These are phyloP conservation scores for Aspergillus pseudoviridinutans DNA, from an alignment of 2,329 filamentous ascomycete genomes.

Conservation along the genomic window DNA sequence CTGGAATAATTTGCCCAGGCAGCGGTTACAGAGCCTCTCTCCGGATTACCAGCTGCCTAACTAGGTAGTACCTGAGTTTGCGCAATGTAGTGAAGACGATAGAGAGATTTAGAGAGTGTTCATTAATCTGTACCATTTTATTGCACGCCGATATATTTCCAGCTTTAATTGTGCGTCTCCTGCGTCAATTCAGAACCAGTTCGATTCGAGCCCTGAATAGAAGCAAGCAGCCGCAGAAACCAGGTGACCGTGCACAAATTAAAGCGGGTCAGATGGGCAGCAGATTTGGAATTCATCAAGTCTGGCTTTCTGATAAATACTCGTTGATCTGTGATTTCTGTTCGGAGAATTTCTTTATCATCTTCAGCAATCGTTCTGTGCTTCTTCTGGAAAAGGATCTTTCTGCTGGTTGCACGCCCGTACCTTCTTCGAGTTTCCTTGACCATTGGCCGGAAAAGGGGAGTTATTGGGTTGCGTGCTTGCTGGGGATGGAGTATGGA, in stretches of 20 bases:
- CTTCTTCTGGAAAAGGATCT: neutral
- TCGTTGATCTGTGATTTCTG: neutral
- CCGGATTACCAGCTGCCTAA: neutral
- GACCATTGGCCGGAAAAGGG: neutral
- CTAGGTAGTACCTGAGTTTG: neutral
- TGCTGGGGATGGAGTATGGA: neutral
- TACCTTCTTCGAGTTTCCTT: neutral
- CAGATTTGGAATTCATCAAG: neutral
- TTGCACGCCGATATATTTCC: neutral
- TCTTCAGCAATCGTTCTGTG: neutral
- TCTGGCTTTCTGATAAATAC: neutral
- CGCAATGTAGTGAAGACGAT: neutral
- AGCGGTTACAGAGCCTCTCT: neutral
- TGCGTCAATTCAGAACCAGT: neutral
- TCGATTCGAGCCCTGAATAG: neutral
- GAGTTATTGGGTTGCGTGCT: neutral
- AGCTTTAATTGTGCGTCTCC: no score
- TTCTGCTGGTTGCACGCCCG: neutral
- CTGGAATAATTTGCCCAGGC: neutral
- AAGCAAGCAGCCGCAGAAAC: neutral
- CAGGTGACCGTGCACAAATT: neutral
- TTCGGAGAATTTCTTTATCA: neutral
- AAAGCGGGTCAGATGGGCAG: neutral
- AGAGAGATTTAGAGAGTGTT: neutral
- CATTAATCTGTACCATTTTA: neutral